A percentile compares a stretch with the other conserved stretches of the same genome.
Conservation (phyloP, 805 yeast species). For the Sungouiozyma ichnusensis region DNA sequence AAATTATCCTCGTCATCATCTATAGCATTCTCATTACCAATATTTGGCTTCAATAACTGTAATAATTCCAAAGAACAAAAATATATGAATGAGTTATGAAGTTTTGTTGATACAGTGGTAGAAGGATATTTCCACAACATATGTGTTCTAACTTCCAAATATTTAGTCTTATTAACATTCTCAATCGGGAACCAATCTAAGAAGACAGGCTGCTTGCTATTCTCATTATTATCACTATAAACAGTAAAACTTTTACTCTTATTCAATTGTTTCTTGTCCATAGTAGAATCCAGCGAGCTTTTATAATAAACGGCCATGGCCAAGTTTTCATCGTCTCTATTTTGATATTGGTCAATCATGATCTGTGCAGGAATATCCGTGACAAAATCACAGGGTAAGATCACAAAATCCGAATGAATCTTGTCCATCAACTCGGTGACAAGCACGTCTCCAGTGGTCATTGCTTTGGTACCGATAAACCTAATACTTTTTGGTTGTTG, state of each 20-base stretch:
- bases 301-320: slow-evolving; percentile 71
- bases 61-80: slow-evolving; percentile 48
- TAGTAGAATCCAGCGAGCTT: slow-evolving; percentile 65
- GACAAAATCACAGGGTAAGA: slow-evolving; percentile 88
- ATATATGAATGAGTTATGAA: slow-evolving; percentile 65
- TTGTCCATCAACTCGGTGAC: slow-evolving; percentile 35
- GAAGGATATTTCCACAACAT: slow-evolving; percentile 84
- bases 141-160: slow-evolving; percentile 69
- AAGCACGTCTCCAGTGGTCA: slow-evolving; percentile 54
- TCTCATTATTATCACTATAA: slow-evolving; percentile 40
- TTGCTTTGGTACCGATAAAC: slow-evolving; percentile 36
- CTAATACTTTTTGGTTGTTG: slow-evolving; percentile 32
- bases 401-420: slow-evolving; percentile 47
- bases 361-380: slow-evolving; percentile 89
- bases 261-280: slow-evolving; percentile 49
- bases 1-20: not conserved
- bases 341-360: slow-evolving; percentile 72
- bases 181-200: slow-evolving; percentile 65
- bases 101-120: slow-evolving; percentile 61
- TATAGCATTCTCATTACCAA: slow-evolving; percentile 2
- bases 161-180: slow-evolving; percentile 60
- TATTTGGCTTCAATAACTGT: slow-evolving; percentile 31
- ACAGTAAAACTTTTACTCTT: slow-evolving; percentile 45
- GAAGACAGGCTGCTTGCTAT: slow-evolving; percentile 32
- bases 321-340: slow-evolving; percentile 52